Evolutionary conservation across 305 asterid genomes (phyloP).

Genomic region (Fraxinus nigra): DNA sequence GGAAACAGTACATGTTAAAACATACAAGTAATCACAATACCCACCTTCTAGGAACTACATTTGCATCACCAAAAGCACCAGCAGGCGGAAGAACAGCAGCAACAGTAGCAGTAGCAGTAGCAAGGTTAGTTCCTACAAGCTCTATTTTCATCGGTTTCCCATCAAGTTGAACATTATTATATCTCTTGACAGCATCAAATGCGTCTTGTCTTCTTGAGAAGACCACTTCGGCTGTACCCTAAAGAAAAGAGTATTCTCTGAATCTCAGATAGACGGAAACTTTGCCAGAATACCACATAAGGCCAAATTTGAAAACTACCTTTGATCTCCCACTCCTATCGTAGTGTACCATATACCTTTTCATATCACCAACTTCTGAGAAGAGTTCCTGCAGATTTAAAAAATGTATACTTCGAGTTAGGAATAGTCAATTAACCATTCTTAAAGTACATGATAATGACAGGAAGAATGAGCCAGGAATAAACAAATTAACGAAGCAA

Average conservation of each 20-base stretch:
- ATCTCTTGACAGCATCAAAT: constrained; percentile 79
- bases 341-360: constrained; percentile 45
- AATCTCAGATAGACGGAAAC: constrained; percentile 31
- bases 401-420: neutral
- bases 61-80: constrained; percentile 37
- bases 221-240: constrained; percentile 95
- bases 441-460: neutral
- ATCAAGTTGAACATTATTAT: constrained; percentile 87
- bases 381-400: constrained; percentile 46
- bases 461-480: neutral
- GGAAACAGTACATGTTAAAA: neutral
- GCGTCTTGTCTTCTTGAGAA: constrained; percentile 89
- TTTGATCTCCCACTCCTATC: constrained; percentile 74
- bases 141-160: constrained; percentile 95
- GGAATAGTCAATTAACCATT: neutral
- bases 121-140: constrained; percentile 59
- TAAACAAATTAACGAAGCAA: neutral
- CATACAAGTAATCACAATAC: constrained; percentile 11
- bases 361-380: constrained; percentile 56
- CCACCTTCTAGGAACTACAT: constrained; percentile 44
- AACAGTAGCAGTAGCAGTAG: constrained; percentile 31
- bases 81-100: constrained; percentile 30
- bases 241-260: constrained; percentile 27
- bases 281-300: constrained; percentile 26
- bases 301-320: constrained; percentile 48